These are phyloP conservation scores for Lasiosphaeria ovina DNA, from an alignment of 495 filamentous ascomycete species.

Conservation along the genomic window DNA sequence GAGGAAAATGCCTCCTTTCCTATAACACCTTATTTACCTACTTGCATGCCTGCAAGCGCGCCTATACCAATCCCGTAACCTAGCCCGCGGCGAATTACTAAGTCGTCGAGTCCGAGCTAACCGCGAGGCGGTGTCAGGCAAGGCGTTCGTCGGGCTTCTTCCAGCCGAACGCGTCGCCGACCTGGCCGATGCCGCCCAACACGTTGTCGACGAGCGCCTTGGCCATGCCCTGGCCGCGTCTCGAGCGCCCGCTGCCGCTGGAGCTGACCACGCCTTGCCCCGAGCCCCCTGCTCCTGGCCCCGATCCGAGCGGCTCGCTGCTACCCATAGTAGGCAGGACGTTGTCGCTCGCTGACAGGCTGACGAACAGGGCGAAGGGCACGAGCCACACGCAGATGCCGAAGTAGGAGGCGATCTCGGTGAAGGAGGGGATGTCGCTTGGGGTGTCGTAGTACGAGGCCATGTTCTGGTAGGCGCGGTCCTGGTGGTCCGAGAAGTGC, in stretches of 20 bases:
- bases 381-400: conserved; percentile 96
- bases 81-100: too few relatives aligned
- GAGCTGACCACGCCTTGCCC: conserved; percentile 57
- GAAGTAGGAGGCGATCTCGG: conserved; percentile 94
- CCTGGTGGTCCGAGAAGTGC: conserved; percentile 72
- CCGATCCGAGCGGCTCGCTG: conserved; percentile 39
- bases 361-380: conserved; percentile 93
- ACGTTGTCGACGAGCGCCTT: conserved; percentile 83
- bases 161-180: conserved; percentile 67
- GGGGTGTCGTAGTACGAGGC: conserved; percentile 56
- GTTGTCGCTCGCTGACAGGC: conserved; percentile 88
- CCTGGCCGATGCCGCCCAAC: conserved; percentile 69
- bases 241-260: too few relatives aligned
- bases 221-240: conserved; percentile 60
- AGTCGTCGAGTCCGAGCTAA: not conserved
- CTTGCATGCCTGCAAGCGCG: too few relatives aligned
- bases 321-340: conserved; percentile 80
- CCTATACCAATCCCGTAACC: too few relatives aligned
- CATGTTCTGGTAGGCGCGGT: conserved; percentile 43
- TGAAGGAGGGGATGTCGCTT: conserved; percentile 74
- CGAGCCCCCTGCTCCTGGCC: conserved; percentile 39
- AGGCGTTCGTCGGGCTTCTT: conserved; percentile 42
- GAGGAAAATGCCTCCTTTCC: too few relatives aligned
- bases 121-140: conserved; percentile 17
- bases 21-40: too few relatives aligned